These are phyloP conservation scores for Agrostemma githago DNA, from an alignment of 148 eudicot species.

Conservation along the genomic window DNA sequence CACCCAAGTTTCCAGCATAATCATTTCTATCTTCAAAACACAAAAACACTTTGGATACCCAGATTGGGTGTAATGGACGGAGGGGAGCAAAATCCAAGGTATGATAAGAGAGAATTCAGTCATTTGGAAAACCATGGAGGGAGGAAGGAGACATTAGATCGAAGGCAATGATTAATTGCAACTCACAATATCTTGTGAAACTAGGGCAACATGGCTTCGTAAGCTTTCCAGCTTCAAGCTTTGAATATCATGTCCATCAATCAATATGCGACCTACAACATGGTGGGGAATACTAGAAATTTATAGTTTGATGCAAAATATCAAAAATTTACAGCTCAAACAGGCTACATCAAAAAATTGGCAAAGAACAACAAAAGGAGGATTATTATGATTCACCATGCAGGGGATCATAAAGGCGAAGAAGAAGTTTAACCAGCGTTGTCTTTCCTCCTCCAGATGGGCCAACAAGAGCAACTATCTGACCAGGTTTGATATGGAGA, in stretches of 20 bases:
- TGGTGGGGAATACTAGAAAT: slow-evolving; percentile 11
- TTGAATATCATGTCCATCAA: slow-evolving; percentile 63
- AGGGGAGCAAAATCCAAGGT: too few species aligned
- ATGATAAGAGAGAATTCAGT: too few species aligned
- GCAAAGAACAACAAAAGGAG: neutral
- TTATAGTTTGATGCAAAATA: slow-evolving; percentile 4
- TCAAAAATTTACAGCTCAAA: slow-evolving; percentile 10
- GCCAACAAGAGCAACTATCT: slow-evolving; percentile 91
- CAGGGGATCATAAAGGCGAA: slow-evolving; percentile 92
- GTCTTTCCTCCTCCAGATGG: slow-evolving; percentile 99
- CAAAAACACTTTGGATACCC: too few species aligned
- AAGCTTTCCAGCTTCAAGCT: slow-evolving; percentile 57
- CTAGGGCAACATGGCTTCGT: slow-evolving; percentile 84
- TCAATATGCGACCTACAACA: slow-evolving; percentile 56
- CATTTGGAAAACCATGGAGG: neutral
- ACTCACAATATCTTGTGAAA: slow-evolving; percentile 92
- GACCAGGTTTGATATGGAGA: slow-evolving; percentile 82
- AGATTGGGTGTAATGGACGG: too few species aligned
- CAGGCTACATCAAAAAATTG: neutral
- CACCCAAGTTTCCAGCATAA: neutral
- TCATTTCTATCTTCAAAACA: neutral
- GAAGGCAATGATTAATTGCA: slow-evolving; percentile 2
- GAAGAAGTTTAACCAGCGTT: slow-evolving; percentile 80
- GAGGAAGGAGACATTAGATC: neutral
- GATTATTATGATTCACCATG: slow-evolving; percentile 41